Conservation (phyloP, 2,329 filamentous ascomycete species). For the Aspergillus hiratsukae region DNA sequence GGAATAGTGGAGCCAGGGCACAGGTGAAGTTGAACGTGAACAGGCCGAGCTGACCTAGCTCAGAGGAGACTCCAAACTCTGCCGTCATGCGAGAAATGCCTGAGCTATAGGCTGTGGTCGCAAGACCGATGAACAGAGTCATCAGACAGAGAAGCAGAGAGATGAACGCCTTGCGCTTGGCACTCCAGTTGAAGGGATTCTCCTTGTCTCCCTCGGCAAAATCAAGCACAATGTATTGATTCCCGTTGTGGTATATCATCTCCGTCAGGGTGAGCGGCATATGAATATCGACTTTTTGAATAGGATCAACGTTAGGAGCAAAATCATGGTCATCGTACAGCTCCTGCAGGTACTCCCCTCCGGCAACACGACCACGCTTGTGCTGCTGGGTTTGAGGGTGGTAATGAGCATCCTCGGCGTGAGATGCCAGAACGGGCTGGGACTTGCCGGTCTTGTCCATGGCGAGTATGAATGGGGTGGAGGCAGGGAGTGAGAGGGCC, state of each 20-base stretch:
- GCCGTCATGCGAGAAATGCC: conserved; percentile 45
- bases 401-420: conserved; percentile 19
- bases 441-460: conserved; percentile 22
- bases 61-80: conserved; percentile 41
- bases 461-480: no score
- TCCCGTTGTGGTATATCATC: conserved; percentile 38
- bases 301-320: conserved; percentile 12
- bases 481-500: no score
- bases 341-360: conserved; percentile 24
- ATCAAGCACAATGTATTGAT: conserved; percentile 44
- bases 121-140: conserved; percentile 52
- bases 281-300: conserved; percentile 44
- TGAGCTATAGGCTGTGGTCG: conserved; percentile 51
- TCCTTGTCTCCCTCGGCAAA: conserved; percentile 46
- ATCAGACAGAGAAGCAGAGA: conserved; percentile 47
- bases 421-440: conserved; percentile 21
- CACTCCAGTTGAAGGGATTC: conserved; percentile 52
- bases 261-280: conserved; percentile 48
- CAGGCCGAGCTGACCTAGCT: conserved; percentile 47
- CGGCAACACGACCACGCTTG: conserved; percentile 19
- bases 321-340: conserved; percentile 17
- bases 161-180: conserved; percentile 43
- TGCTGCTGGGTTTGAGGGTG: conserved; percentile 2
- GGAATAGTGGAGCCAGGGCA: conserved; percentile 45
- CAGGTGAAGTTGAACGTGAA: conserved; percentile 50